Evolutionary conservation across 2,329 filamentous ascomycete genomes (phyloP), one percentile per base, ranked within the genome.

Genomic region (Lasiodiplodia sp.): DNA sequence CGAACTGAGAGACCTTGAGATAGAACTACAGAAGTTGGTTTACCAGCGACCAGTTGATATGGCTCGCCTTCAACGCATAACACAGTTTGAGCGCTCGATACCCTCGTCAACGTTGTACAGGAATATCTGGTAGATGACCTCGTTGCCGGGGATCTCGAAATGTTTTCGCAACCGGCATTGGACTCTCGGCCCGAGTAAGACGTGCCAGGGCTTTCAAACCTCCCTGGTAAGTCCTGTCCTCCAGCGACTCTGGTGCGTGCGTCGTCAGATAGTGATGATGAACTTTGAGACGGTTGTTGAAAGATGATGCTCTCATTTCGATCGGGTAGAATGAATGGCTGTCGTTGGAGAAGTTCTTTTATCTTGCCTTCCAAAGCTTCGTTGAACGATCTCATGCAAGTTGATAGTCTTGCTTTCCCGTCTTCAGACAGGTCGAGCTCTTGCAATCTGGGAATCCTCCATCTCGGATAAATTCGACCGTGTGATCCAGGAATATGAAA

Each of bases 21-120:
- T 23, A 51, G 49, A 23, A 51, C 11, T 16, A 40, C 37, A 16
- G 37, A 40, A 4, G 2, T 10, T 40, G 37, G 37, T 40, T 12
- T 40, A 40, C 37, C 37, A 12, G 11, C 11, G 14, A 5, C 0
- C 37, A 40, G 37, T 16, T 40, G 11, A 16, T 10, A 40, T 16
- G 37, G 37, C 37, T 14, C 12, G 37, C 1, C 6, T 6, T 40
- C 11, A 6, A 16, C 14, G 14, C 11, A 40, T 6, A 40, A 0
- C 14, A 12, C 5, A 4, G 37, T 16, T 1, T 14, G 49, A 23
- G 49, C n/a, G 7, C 21, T 40, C 37, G 37, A 40, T 14, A 14
- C 4, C 3, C 1, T 16, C 0, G 37, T 14, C 11, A 16, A 40
- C 0, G 11, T 5, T 40, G 37, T 14, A 16, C 0, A 16, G 11